A percentile compares a stretch with the other conserved stretches of the same genome.
Evolutionary conservation across 1,284 basidiomycete genomes (phyloP).

Genomic region (Xerocomus amazonicus): DNA sequence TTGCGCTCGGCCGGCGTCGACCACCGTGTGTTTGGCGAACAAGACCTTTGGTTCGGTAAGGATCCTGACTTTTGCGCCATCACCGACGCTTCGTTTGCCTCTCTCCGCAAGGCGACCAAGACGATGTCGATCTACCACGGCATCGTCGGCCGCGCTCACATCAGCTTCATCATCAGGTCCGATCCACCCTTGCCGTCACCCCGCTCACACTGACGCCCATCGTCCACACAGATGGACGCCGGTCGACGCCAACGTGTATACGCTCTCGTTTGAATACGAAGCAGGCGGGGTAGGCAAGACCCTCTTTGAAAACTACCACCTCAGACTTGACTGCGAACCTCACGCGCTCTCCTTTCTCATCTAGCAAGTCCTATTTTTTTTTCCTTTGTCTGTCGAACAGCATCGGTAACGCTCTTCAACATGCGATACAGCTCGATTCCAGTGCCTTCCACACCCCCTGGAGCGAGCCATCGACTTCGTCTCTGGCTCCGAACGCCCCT

Average conservation of each 20-base stretch:
- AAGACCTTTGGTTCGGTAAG: constrained; percentile 56
- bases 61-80: constrained; percentile 57
- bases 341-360: constrained; percentile 49
- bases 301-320: constrained; percentile 44
- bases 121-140: constrained; percentile 49
- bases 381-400: too few species aligned
- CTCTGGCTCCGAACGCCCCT: constrained; percentile 50
- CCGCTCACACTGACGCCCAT: neutral
- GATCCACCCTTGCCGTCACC: too few species aligned
- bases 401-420: neutral
- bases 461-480: constrained; percentile 55
- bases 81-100: constrained; percentile 50
- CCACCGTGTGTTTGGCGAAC: constrained; percentile 56
- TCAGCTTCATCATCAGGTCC: constrained; percentile 51
- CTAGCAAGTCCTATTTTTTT: constrained; percentile 41
- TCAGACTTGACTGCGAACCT: constrained; percentile 48
- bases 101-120: constrained; percentile 38
- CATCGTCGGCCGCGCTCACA: constrained; percentile 47
- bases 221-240: constrained; percentile 37
- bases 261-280: constrained; percentile 56
- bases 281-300: constrained; percentile 51
- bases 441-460: constrained; percentile 45
- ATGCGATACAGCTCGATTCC: constrained; percentile 43
- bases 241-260: constrained; percentile 41
- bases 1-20: constrained; percentile 48